phyloP scores from a whole-genome alignment of 306 rosid genomes.

The Quercus agrifolia region DNA sequence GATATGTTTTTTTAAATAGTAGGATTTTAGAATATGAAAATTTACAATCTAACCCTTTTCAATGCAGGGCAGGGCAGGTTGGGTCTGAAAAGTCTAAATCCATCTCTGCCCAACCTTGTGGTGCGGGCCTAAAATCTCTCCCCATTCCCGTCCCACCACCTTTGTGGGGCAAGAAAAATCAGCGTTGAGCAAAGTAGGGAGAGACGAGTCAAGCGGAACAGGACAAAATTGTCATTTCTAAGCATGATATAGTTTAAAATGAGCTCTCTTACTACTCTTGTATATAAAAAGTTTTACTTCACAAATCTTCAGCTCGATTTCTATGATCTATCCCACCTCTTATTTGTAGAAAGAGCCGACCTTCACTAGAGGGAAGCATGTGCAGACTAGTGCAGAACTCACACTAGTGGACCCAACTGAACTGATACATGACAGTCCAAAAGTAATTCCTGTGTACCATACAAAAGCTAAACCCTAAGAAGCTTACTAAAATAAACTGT shows the following conservation, averaged over 20 bases:
- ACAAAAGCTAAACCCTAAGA: background rate
- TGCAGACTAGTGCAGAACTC: background rate
- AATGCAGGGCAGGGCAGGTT: rapidly evolving
- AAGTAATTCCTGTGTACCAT: too few relatives aligned
- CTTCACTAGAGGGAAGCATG: background rate
- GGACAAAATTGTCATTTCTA: too few relatives aligned
- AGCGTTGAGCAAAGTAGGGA: rapidly evolving
- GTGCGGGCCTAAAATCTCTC: too few relatives aligned
- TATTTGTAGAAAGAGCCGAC: background rate
- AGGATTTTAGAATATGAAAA: too few relatives aligned
- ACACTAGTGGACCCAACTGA: background rate
- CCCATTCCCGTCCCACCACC: rapidly evolving
- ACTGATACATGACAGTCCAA: too few relatives aligned
- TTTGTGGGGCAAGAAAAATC: rapidly evolving
- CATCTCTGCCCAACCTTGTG: rapidly evolving
- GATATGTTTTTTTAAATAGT: too few relatives aligned
- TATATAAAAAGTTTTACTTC: background rate
- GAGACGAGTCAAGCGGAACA: rapidly evolving
- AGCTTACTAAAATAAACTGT: too few relatives aligned
- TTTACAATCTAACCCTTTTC: too few relatives aligned
- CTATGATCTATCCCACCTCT: background rate
- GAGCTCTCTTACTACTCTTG: too few relatives aligned
- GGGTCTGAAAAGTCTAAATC: too few relatives aligned
- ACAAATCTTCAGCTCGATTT: background rate
- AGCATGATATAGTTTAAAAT: too few relatives aligned